phyloP scores from a whole-genome alignment of 78 protist species.

The Dictyostelium capitatum region DNA sequence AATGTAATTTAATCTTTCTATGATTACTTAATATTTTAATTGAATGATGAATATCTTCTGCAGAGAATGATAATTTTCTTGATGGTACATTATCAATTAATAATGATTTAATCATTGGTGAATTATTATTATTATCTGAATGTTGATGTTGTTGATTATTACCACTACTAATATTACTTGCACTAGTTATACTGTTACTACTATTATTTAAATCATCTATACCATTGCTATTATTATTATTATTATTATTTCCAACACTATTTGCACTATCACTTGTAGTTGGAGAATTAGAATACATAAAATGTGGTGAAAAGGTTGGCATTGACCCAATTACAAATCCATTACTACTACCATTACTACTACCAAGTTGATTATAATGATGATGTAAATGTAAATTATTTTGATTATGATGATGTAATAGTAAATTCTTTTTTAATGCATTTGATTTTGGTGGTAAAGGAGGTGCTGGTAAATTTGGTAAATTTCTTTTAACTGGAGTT shows the following conservation, averaged over 20 bases:
- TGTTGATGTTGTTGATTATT: background rate
- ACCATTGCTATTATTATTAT: background rate
- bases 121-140: background rate
- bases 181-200: too few relatives aligned
- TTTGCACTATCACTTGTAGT: slow-evolving; percentile 8
- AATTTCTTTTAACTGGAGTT: background rate
- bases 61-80: slow-evolving; percentile 46
- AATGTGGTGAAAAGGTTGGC: slow-evolving; percentile 32
- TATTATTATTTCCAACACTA: background rate
- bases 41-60: slow-evolving; percentile 48
- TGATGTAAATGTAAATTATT: background rate
- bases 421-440: background rate
- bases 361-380: background rate
- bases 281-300: slow-evolving; percentile 7
- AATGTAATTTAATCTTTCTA: slow-evolving; percentile 20
- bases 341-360: background rate
- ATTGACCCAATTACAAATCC: slow-evolving; percentile 42
- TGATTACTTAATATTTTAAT: slow-evolving; percentile 20
- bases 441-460: slow-evolving; percentile 59
- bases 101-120: slow-evolving; percentile 5
- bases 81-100: background rate
- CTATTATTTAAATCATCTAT: background rate
- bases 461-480: slow-evolving; percentile 64
- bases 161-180: background rate
- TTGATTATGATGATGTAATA: background rate